Evolutionary conservation across 208 protist genomes (phyloP).

Genomic region (Wallacemonas rigidus): DNA sequence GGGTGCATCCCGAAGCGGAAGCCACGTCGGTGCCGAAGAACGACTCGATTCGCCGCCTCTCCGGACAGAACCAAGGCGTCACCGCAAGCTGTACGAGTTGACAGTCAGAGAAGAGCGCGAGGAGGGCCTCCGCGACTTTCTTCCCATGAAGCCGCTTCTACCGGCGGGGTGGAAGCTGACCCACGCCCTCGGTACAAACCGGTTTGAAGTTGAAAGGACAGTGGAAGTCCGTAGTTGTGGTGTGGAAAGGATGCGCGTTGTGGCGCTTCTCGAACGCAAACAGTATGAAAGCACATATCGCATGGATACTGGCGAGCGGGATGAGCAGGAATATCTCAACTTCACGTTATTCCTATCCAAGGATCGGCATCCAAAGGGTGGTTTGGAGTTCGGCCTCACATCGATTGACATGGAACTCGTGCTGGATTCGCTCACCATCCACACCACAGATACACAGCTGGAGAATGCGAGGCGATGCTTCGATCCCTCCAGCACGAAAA

Average conservation of each 20-base stretch:
- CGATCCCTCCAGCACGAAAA: constrained; percentile 12
- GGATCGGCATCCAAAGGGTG: constrained; percentile 43
- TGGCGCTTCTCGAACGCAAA: constrained; percentile 77
- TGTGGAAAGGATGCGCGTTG: constrained; percentile 63
- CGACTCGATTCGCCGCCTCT: neutral
- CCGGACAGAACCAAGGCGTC: constrained; percentile 25
- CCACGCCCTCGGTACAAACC: constrained; percentile 50
- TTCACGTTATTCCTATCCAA: constrained; percentile 82
- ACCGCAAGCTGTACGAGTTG: constrained; percentile 52
- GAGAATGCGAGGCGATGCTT: constrained; percentile 46
- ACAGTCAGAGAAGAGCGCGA: constrained; percentile 67
- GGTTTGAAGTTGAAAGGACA: constrained; percentile 77
- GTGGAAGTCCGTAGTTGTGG: constrained; percentile 66
- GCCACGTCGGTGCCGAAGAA: neutral
- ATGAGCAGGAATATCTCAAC: constrained; percentile 86
- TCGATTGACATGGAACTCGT: constrained; percentile 91
- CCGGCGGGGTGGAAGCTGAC: constrained; percentile 68
- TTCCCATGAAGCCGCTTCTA: constrained; percentile 63
- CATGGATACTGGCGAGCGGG: constrained; percentile 87
- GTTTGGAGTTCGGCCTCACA: constrained; percentile 80
- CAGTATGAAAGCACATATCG: constrained; percentile 81
- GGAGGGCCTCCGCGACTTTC: constrained; percentile 82
- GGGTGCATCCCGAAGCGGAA: neutral
- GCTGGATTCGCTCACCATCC: constrained; percentile 76
- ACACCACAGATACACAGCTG: constrained; percentile 52